A percentile compares a stretch with the other conserved stretches of the same genome.
Evolutionary conservation across 495 filamentous ascomycete species (phyloP).

Genomic region (Beverwykella pulmonaria): DNA sequence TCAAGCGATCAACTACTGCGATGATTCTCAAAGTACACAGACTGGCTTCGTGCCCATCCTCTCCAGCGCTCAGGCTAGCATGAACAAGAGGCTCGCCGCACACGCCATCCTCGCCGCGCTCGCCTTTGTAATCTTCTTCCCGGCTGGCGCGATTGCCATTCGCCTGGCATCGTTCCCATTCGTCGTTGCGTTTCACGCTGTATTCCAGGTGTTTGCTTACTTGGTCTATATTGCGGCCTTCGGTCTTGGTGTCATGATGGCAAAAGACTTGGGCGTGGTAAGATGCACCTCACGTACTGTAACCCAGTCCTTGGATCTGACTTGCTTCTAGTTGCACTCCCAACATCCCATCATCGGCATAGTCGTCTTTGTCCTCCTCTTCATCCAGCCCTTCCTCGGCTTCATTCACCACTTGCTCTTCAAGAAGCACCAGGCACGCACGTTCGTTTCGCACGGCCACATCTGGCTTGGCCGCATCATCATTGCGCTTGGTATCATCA

Average conservation of each 20-base stretch:
- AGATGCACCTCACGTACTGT: not conserved
- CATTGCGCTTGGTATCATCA: conserved; percentile 49
- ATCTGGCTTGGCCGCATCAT: conserved; percentile 45
- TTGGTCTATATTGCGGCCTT: conserved; percentile 45
- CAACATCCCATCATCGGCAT: conserved; percentile 47
- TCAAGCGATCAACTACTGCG: conserved; percentile 38
- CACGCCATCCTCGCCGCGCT: conserved; percentile 46
- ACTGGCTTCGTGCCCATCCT: not conserved
- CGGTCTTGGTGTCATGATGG: conserved; percentile 45
- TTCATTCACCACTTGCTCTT: conserved; percentile 45
- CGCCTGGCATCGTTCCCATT: conserved; percentile 48
- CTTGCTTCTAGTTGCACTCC: conserved; percentile 27
- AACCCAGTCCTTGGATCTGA: not conserved
- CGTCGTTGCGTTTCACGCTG: conserved; percentile 47
- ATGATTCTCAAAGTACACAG: conserved; percentile 7
- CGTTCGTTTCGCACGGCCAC: conserved; percentile 46
- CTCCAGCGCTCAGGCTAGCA: not conserved
- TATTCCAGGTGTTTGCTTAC: conserved; percentile 44
- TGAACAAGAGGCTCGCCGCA: conserved; percentile 41
- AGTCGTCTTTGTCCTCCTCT: conserved; percentile 42
- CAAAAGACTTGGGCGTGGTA: conserved; percentile 37
- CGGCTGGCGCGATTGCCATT: conserved; percentile 50
- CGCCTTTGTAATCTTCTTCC: conserved; percentile 52
- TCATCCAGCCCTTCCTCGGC: conserved; percentile 47
- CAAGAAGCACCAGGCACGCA: conserved; percentile 44